phyloP scores from a whole-genome alignment of 2,329 filamentous ascomycete species.

The Amylocarpus encephaloides region DNA sequence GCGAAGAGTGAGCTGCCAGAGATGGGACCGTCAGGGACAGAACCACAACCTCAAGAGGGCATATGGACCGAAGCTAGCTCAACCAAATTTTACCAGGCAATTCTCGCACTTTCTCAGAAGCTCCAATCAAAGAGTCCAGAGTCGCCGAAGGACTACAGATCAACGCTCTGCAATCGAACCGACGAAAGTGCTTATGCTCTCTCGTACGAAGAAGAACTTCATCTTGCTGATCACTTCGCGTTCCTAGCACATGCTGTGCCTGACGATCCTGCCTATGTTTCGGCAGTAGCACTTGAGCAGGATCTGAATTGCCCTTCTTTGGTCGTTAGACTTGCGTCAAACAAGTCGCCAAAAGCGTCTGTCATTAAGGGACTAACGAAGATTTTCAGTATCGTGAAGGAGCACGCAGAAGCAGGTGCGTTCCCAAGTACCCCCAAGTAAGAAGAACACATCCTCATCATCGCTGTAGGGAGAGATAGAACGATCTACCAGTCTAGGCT shows the following conservation, averaged over 20 bases:
- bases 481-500: too few species aligned
- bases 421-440: not conserved
- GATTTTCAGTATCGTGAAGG: conserved; percentile 3
- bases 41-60: not conserved
- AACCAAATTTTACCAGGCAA: not conserved
- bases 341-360: conserved; percentile 8
- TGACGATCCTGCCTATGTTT: conserved; percentile 10
- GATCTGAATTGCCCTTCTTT: conserved; percentile 1
- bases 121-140: not conserved
- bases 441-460: not conserved
- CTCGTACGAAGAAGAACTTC: conserved; percentile 15
- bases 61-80: not conserved
- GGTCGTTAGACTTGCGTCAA: conserved; percentile 20
- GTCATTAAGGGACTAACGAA: not conserved
- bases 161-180: not conserved
- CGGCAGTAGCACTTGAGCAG: conserved; percentile 20
- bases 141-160: not conserved
- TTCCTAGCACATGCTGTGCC: conserved; percentile 16
- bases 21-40: not conserved
- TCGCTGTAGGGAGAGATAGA: too few species aligned
- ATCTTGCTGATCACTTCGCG: conserved; percentile 23
- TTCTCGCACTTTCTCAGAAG: not conserved
- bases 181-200: not conserved
- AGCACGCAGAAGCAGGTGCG: conserved; percentile 8
- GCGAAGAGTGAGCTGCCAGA: not conserved